These are phyloP conservation scores for Monosporascus sp. DNA, from an alignment of 2,329 filamentous ascomycete genomes.

Conservation along the genomic window DNA sequence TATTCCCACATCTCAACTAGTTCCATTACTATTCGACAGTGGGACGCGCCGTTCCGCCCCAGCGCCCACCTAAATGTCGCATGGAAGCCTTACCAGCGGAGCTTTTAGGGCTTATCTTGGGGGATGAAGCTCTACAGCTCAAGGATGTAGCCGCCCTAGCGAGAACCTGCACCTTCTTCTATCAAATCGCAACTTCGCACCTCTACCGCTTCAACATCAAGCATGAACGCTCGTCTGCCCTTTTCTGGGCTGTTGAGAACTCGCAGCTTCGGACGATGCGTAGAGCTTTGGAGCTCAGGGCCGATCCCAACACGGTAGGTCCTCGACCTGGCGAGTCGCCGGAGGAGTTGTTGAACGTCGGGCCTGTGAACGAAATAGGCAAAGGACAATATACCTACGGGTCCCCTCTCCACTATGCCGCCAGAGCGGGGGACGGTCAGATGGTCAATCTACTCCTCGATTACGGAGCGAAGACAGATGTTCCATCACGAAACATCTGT, in stretches of 20 bases:
- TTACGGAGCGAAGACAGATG: background rate
- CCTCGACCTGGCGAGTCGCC: too few species aligned
- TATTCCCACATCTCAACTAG: too few species aligned
- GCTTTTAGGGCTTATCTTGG: background rate
- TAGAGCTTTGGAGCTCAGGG: background rate
- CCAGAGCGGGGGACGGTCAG: background rate
- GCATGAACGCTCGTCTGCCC: background rate
- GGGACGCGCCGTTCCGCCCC: too few species aligned
- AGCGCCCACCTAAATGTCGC: background rate
- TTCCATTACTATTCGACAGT: too few species aligned
- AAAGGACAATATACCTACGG: background rate
- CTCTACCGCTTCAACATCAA: background rate
- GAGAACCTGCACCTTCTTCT: background rate
- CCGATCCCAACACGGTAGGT: background rate
- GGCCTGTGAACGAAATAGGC: background rate
- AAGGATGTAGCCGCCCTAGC: background rate
- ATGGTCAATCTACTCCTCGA: background rate
- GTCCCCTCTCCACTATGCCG: background rate
- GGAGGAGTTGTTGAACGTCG: background rate
- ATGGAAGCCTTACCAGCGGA: background rate
- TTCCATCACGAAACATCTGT: background rate
- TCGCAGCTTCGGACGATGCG: background rate
- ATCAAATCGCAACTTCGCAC: background rate
- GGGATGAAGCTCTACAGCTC: background rate
- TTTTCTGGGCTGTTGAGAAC: background rate